Percentiles rank a stretch among this genome's conserved stretches.
Conservation (phyloP, 495 filamentous ascomycete species). For the Talaromyces nanjingensis region DNA sequence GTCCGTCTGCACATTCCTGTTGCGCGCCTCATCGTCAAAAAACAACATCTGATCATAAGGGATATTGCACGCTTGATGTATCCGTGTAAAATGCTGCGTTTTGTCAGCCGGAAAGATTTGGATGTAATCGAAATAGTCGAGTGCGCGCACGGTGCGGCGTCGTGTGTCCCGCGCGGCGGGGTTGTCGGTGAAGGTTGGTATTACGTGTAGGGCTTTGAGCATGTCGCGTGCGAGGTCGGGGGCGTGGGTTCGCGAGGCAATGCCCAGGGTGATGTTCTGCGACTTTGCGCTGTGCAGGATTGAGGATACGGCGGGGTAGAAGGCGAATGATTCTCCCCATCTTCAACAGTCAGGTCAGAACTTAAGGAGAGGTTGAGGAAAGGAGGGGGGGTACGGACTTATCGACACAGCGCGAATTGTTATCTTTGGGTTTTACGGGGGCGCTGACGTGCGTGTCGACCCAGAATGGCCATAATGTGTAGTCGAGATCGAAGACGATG, state of each 20-base stretch:
- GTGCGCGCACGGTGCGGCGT: conserved; percentile 38
- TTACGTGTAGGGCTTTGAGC: conserved; percentile 65
- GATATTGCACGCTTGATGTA: conserved; percentile 59
- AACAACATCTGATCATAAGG: conserved; percentile 83
- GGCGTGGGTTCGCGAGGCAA: conserved; percentile 76
- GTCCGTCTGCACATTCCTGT: conserved; percentile 72
- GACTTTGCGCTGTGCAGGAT: conserved; percentile 58
- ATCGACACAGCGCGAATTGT: conserved; percentile 47
- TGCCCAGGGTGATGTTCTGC: conserved; percentile 56
- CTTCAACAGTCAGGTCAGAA: conserved; percentile 13
- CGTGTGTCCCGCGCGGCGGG: conserved; percentile 26
- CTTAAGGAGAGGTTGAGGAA: too few species aligned
- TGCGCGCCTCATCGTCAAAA: conserved; percentile 89
- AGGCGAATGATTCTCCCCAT: conserved; percentile 69
- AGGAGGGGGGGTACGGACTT: conserved; percentile 13
- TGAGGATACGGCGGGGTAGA: conserved; percentile 70
- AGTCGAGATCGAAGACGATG: conserved; percentile 91
- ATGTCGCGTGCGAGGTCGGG: conserved; percentile 77
- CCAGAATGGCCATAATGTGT: conserved; percentile 98
- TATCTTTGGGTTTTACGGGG: conserved; percentile 61
- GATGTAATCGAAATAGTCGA: conserved; percentile 72
- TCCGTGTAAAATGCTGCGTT: conserved; percentile 69
- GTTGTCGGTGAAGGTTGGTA: conserved; percentile 41
- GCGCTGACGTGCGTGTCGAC: conserved; percentile 84
- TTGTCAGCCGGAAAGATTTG: conserved; percentile 91